A percentile compares a stretch with the other conserved stretches of the same genome.
Evolutionary conservation across 345 rosid species (phyloP).

Genomic region (Gossypium rotundifolium): DNA sequence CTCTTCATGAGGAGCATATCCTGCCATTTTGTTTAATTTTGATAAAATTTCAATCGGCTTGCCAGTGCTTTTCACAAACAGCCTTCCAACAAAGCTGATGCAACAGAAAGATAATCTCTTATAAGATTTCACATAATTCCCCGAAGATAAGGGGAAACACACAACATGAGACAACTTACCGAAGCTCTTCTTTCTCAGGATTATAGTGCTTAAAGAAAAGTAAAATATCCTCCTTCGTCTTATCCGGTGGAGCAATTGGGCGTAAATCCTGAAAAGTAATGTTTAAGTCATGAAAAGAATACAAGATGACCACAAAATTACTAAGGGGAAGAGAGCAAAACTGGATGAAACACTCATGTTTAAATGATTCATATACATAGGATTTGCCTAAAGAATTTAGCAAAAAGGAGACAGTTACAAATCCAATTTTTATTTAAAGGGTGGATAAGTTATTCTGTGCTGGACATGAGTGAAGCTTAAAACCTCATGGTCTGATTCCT

Average conservation of each 20-base stretch:
- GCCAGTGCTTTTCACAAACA: conserved; percentile 52
- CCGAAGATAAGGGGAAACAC: neutral
- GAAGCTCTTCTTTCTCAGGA: conserved; percentile 54
- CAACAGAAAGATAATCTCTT: conserved; percentile 1
- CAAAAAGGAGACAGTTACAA: neutral
- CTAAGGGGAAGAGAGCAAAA: neutral
- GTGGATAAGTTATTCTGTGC: neutral
- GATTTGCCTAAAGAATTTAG: neutral
- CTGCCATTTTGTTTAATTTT: conserved; percentile 69
- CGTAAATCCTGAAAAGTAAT: conserved; percentile 40
- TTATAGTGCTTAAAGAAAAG: conserved; percentile 72
- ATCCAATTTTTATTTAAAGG: neutral
- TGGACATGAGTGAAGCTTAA: neutral
- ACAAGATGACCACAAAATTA: neutral
- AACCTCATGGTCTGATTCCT: neutral
- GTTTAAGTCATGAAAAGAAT: conserved; percentile 10
- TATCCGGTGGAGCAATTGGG: conserved; percentile 49
- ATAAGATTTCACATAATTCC: neutral
- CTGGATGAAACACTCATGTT: neutral
- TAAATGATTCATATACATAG: neutral
- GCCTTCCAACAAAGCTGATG: conserved; percentile 57
- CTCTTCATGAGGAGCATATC: conserved; percentile 55
- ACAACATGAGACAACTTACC: conserved; percentile 26
- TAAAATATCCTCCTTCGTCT: conserved; percentile 60
- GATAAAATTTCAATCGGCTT: conserved; percentile 51